Evolutionary conservation across 2,329 filamentous ascomycete genomes (phyloP).

Genomic region (Hypoxylon sp.): DNA sequence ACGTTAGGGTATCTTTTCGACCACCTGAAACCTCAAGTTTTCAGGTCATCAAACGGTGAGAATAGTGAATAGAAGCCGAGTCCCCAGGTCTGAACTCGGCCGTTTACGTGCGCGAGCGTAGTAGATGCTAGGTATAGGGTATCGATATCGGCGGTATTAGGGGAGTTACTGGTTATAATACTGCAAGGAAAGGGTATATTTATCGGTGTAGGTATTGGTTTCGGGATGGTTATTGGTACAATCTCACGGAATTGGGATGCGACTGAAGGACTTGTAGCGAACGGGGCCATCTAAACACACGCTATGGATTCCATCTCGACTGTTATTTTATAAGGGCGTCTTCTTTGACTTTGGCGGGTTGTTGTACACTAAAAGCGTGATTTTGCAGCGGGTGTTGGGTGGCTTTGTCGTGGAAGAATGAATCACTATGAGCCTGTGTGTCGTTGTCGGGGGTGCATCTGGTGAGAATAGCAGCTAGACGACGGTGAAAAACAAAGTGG

Average conservation of each 20-base stretch:
- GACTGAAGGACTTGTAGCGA: constrained; percentile 37
- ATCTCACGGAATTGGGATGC: constrained; percentile 42
- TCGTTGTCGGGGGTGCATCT: constrained; percentile 4
- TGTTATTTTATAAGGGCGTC: constrained; percentile 21
- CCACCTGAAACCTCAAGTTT: constrained; percentile 17
- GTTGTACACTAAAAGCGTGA: constrained; percentile 13
- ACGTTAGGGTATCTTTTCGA: constrained; percentile 12
- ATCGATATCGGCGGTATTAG: constrained; percentile 31
- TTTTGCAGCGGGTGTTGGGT: background rate
- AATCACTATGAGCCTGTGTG: constrained; percentile 23
- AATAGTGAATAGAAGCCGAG: constrained; percentile 11
- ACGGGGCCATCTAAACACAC: constrained; percentile 51
- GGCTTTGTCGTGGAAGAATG: constrained; percentile 19
- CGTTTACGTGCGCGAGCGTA: constrained; percentile 20
- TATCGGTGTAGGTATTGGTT: background rate
- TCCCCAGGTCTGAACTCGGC: constrained; percentile 8
- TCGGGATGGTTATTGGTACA: constrained; percentile 43
- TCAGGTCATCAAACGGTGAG: background rate
- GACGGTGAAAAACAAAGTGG: constrained; percentile 33
- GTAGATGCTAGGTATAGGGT: constrained; percentile 28
- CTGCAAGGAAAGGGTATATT: constrained; percentile 29
- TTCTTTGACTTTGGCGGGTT: constrained; percentile 27
- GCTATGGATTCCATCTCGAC: constrained; percentile 45
- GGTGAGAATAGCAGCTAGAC: background rate
- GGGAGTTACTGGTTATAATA: constrained; percentile 24